Base-by-base conservation (phyloP, 192 early-diverging fungal genomes). In the Dissophora ornata region DNA sequence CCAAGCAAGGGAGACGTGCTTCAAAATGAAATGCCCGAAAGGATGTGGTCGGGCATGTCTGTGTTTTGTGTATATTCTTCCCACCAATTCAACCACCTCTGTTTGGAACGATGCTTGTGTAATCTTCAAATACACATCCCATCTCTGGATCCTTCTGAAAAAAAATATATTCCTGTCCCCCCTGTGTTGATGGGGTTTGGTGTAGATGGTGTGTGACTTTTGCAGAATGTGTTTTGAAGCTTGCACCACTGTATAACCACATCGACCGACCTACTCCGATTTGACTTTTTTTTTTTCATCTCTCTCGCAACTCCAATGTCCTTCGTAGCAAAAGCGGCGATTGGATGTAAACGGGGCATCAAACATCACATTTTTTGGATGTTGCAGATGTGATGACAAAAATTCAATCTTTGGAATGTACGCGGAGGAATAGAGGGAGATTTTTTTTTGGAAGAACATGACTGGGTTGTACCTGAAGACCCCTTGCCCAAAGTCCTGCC, bases 401-500 rank as follows among this genome's bases (percentile, higher is more conserved):
- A n/a, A n/a, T n/a, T n/a, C n/a, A n/a, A n/a, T n/a, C n/a, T n/a
- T n/a, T n/a, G 33, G 7, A 10, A 7, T 1, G 42, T 10, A 19
- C 16, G 30, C 4, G 29, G 52, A 16, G 19, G 12, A 26, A 45
- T 10, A 19, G 63, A 32, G 15, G 29, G 18, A 47, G 29, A 29
- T 16, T 6, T 42, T 38, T 57, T 19, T 42, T 57, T 38, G 33
- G 22, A 16, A 13, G 3, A n/a, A 1, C n/a, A 34, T 48, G 40
- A 11, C 11, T 45, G 41, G 19, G 45, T 18, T 30, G 51, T 85
- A 85, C 84, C 84, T 67, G 84, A 85, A 25, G 84, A 83, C 18
- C 84, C 84, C 62, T 81, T 85, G 41, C 84, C 84, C n/a, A 85
- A 32, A 26, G 81, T 83, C 41, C 81, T 81, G 3, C 84, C 82